These are phyloP conservation scores for Silybum marianum DNA, from an alignment of 129 eudicot genomes.

Conservation along the genomic window DNA sequence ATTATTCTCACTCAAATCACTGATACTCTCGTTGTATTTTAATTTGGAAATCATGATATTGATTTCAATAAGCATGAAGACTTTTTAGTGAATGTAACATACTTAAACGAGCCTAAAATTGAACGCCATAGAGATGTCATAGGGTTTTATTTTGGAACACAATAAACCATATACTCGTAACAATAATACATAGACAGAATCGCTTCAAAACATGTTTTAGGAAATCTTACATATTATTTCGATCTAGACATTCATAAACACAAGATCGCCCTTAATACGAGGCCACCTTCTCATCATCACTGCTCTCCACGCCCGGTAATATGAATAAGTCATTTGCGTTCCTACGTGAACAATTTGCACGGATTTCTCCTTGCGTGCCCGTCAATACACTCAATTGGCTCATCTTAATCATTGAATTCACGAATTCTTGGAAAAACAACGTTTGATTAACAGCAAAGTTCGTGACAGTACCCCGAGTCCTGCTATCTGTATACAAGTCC, in stretches of 20 bases:
- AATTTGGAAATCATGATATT: too few species aligned
- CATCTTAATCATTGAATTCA: slow-evolving; percentile 63
- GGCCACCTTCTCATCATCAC: slow-evolving; percentile 9
- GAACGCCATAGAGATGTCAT: background rate
- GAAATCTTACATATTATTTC: slow-evolving; percentile 15
- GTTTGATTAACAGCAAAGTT: slow-evolving; percentile 53
- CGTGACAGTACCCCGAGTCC: slow-evolving; percentile 50
- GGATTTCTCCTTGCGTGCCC: slow-evolving; percentile 59
- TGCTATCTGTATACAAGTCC: slow-evolving; percentile 52
- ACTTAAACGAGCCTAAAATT: background rate
- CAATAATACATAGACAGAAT: background rate
- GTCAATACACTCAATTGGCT: slow-evolving; percentile 61
- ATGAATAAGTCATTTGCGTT: slow-evolving; percentile 32
- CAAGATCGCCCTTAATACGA: slow-evolving; percentile 12
- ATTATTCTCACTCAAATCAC: background rate
- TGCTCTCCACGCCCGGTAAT: slow-evolving; percentile 9
- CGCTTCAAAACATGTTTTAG: background rate
- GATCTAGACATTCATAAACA: background rate
- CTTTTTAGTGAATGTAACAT: background rate
- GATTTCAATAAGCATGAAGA: background rate
- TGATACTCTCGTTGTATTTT: background rate
- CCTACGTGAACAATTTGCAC: slow-evolving; percentile 51
- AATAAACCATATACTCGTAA: background rate
- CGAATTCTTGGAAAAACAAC: slow-evolving; percentile 57
- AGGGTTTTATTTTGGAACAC: background rate